Conservation (phyloP, 169 alveolate genomes). For the Eimeria nieschulzi region DNA sequence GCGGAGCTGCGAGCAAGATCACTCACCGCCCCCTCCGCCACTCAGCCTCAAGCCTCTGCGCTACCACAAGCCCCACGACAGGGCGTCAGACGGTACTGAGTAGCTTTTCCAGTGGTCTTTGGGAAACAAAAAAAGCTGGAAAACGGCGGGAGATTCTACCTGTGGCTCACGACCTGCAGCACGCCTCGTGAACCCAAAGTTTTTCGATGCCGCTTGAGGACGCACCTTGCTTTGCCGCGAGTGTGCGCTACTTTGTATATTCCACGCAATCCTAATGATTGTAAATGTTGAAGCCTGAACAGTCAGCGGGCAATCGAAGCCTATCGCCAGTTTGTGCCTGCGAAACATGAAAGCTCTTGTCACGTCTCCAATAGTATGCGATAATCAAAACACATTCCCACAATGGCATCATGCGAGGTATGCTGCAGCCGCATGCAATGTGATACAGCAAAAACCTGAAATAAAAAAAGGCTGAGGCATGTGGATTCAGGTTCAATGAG, state of each 20-base stretch:
- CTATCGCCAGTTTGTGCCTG: slow-evolving; percentile 27
- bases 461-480: neutral
- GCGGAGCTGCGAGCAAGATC: neutral
- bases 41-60: neutral
- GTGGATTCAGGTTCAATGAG: neutral
- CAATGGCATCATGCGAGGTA: neutral
- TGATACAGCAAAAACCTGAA: slow-evolving; percentile 2
- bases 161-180: slow-evolving; percentile 31
- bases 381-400: neutral
- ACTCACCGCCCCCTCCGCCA: neutral
- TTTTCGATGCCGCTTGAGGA: neutral
- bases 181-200: slow-evolving; percentile 43
- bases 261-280: slow-evolving; percentile 16
- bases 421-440: neutral
- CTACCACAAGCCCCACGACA: neutral
- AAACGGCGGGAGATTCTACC: slow-evolving; percentile 7
- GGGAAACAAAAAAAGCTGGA: neutral
- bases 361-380: neutral
- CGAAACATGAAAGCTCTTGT: slow-evolving; percentile 29
- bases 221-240: slow-evolving; percentile 10
- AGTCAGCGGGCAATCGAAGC: slow-evolving; percentile 1
- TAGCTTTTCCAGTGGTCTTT: neutral
- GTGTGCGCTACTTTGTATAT: slow-evolving; percentile 6
- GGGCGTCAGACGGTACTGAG: neutral
- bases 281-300: slow-evolving; percentile 35